These are phyloP conservation scores for Odontarrhena argentea DNA, from an alignment of 345 rosid species.

Conservation along the genomic window DNA sequence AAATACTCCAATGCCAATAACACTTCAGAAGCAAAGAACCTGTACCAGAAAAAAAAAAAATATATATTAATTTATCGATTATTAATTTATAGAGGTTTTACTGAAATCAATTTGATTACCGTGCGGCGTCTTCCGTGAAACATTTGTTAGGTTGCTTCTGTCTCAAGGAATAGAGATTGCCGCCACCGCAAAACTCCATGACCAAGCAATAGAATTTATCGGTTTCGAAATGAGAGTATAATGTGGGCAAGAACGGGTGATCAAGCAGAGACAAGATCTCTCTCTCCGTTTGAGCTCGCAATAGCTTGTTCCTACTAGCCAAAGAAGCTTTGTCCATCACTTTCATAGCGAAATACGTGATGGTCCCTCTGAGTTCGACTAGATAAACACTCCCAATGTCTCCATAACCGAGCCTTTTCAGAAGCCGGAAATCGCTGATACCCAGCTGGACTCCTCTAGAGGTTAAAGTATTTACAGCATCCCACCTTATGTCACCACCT, in stretches of 20 bases:
- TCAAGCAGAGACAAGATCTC: constrained; percentile 71
- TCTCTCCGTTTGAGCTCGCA: constrained; percentile 67
- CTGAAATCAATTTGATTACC: constrained; percentile 39
- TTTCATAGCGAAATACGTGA: constrained; percentile 73
- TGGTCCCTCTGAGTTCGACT: constrained; percentile 72
- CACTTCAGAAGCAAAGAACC: constrained; percentile 92
- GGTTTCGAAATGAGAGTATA: constrained; percentile 70
- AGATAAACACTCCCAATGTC: constrained; percentile 83
- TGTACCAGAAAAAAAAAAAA: constrained; percentile 30
- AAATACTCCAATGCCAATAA: constrained; percentile 84
- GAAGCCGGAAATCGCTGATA: constrained; percentile 71
- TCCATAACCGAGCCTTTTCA: constrained; percentile 86
- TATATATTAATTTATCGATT: background rate
- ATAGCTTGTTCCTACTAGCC: constrained; percentile 81
- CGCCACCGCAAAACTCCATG: constrained; percentile 82
- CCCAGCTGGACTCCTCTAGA: constrained; percentile 60
- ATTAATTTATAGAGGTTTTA: no score
- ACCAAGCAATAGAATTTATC: constrained; percentile 68
- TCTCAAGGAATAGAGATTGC: constrained; percentile 76
- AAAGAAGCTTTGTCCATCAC: constrained; percentile 82
- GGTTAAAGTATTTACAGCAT: constrained; percentile 59
- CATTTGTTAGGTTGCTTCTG: constrained; percentile 70
- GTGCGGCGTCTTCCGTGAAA: constrained; percentile 71
- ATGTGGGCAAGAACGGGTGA: constrained; percentile 69
- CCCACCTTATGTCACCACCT: constrained; percentile 88